These are phyloP conservation scores for Fennellomyces sp. DNA, from an alignment of 371 early-diverging fungal genomes.

Conservation along the genomic window DNA sequence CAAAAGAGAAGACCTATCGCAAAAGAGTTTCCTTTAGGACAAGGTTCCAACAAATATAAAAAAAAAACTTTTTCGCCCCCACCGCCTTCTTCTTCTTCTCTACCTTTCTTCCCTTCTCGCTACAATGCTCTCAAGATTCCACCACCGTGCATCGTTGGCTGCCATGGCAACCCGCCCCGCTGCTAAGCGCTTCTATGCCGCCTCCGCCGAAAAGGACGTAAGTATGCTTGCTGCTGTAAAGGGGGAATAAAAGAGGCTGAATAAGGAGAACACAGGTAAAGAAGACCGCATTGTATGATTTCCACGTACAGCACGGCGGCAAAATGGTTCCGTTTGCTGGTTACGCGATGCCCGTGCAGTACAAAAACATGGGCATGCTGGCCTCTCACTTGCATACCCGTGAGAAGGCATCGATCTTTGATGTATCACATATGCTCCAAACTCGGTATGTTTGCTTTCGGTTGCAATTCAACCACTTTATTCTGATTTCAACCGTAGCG, in stretches of 20 bases:
- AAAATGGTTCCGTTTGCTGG: constrained; percentile 98
- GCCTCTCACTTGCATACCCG: constrained; percentile 92
- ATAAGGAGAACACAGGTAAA: constrained; percentile 31
- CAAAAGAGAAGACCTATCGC: constrained; percentile 41
- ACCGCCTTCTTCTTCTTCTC: constrained; percentile 11
- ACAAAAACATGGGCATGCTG: constrained; percentile 78
- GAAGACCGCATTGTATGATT: constrained; percentile 90
- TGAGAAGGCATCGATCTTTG: constrained; percentile 91
- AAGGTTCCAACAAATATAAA: constrained; percentile 12
- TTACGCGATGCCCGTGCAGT: constrained; percentile 95
- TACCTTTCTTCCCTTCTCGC: not conserved
- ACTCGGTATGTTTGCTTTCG: constrained; percentile 71
- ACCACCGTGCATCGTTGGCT: constrained; percentile 13
- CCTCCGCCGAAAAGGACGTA: constrained; percentile 33
- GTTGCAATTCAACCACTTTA: too few species aligned
- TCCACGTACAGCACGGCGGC: constrained; percentile 89
- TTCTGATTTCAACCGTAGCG: too few species aligned
- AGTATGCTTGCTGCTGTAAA: too few species aligned
- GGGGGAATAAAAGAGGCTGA: not conserved
- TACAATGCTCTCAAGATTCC: constrained; percentile 5
- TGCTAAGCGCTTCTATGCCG: constrained; percentile 33
- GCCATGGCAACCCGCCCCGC: constrained; percentile 19
- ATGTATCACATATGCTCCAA: constrained; percentile 99
- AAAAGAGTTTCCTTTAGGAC: constrained; percentile 18
- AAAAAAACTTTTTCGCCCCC: not conserved